phyloP scores from a whole-genome alignment of 2,329 filamentous ascomycete genomes.

The Fusarium sp. region DNA sequence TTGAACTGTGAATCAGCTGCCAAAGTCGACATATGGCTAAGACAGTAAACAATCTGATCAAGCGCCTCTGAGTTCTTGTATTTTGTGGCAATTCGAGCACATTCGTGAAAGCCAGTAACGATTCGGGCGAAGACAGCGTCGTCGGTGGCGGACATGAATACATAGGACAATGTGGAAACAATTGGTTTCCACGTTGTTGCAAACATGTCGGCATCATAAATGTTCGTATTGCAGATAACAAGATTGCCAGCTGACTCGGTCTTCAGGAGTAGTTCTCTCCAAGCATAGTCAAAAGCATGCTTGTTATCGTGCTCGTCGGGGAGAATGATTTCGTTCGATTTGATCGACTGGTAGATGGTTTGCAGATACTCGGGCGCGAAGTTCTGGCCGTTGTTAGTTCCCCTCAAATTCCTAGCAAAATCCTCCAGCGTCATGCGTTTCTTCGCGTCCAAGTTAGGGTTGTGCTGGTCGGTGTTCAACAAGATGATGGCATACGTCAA shows the following conservation, averaged over 20 bases:
- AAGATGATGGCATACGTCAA: conserved; percentile 97
- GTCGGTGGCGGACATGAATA: conserved; percentile 98
- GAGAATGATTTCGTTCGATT: conserved; percentile 92
- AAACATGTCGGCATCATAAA: conserved; percentile 98
- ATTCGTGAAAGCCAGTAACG: conserved; percentile 95
- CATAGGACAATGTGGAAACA: conserved; percentile 93
- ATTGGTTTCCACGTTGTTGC: conserved; percentile 95
- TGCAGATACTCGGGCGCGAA: conserved; percentile 87
- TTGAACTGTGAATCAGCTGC: conserved; percentile 81
- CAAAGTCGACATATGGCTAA: conserved; percentile 90
- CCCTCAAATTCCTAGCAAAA: conserved; percentile 89
- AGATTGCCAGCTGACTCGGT: conserved; percentile 80
- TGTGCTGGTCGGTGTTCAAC: conserved; percentile 97
- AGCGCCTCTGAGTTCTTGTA: conserved; percentile 87
- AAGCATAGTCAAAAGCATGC: conserved; percentile 96
- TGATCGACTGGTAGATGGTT: conserved; percentile 91
- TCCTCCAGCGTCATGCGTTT: conserved; percentile 87
- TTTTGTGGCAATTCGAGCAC: conserved; percentile 88
- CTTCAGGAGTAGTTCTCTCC: conserved; percentile 93
- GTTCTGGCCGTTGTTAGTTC: conserved; percentile 86
- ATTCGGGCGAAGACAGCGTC: conserved; percentile 94
- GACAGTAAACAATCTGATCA: conserved; percentile 90
- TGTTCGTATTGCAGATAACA: conserved; percentile 86
- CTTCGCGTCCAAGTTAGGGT: conserved; percentile 82
- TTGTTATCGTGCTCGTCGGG: conserved; percentile 98